Percentiles rank a stretch among this genome's conserved stretches.
Evolutionary conservation across 352 stramenopile genomes (phyloP).

Genomic region (Pythium folliculosum): DNA sequence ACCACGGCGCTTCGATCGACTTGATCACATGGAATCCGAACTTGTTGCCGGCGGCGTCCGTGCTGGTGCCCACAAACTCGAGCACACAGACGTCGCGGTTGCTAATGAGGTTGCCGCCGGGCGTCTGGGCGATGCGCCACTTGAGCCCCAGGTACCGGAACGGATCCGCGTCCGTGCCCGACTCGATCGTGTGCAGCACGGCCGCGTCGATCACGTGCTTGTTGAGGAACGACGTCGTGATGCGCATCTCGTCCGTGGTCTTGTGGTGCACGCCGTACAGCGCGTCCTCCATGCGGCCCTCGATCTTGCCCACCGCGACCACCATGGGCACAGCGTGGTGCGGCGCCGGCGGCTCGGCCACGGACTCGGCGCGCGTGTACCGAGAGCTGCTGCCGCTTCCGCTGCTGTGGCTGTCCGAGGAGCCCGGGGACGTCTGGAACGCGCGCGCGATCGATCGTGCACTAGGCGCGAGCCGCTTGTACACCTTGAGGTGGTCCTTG

Average conservation of each 20-base stretch:
- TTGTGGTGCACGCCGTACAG: constrained; percentile 58
- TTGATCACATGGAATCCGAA: constrained; percentile 56
- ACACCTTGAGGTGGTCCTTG: constrained; percentile 24
- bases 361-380: not conserved
- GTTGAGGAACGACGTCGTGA: constrained; percentile 36
- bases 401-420: constrained; percentile 27
- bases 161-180: constrained; percentile 38
- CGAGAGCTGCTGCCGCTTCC: not conserved
- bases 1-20: constrained; percentile 47
- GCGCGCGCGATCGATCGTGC: not conserved
- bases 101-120: constrained; percentile 39
- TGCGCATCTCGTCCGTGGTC: constrained; percentile 51
- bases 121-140: constrained; percentile 36
- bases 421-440: not conserved
- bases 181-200: constrained; percentile 47
- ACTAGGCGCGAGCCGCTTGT: constrained; percentile 14
- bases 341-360: constrained; percentile 1
- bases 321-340: constrained; percentile 37
- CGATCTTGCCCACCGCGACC: constrained; percentile 45
- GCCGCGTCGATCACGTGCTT: constrained; percentile 45
- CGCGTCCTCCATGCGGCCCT: constrained; percentile 45
- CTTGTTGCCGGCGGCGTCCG: constrained; percentile 35
- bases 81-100: constrained; percentile 51
- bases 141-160: constrained; percentile 43
- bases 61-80: constrained; percentile 49